These are phyloP conservation scores for Datisca glomerata DNA, from an alignment of 306 rosid genomes.

Conservation along the genomic window DNA sequence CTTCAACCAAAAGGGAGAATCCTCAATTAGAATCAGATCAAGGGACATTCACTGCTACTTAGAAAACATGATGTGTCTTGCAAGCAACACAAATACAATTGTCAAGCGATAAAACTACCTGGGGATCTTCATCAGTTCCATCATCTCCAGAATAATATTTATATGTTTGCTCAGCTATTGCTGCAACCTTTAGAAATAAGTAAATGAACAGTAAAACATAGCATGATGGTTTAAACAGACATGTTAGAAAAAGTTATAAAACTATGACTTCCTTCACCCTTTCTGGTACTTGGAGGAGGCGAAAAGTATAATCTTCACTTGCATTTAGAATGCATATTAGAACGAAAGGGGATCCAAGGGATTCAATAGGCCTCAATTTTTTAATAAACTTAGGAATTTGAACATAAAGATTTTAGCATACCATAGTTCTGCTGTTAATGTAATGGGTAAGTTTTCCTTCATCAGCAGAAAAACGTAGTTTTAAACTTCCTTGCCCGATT, in stretches of 20 bases:
- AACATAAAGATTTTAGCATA: neutral
- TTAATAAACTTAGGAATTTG: neutral
- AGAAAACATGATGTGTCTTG: too few relatives aligned
- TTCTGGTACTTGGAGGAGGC: too few relatives aligned
- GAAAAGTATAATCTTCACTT: too few relatives aligned
- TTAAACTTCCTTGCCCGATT: constrained; percentile 3
- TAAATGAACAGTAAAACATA: too few relatives aligned
- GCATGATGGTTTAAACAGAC: too few relatives aligned
- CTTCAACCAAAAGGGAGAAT: constrained; percentile 9
- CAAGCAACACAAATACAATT: too few relatives aligned
- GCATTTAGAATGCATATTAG: neutral
- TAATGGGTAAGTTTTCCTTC: constrained; percentile 1
- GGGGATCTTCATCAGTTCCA: constrained; percentile 15
- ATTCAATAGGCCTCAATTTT: neutral
- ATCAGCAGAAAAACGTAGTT: neutral
- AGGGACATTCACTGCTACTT: too few relatives aligned
- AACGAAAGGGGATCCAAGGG: neutral
- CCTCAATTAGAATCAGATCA: neutral
- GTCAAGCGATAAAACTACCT: constrained; percentile 16
- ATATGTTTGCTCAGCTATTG: constrained; percentile 17
- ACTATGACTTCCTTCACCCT: too few relatives aligned
- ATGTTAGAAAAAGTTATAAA: too few relatives aligned
- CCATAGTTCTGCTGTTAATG: neutral
- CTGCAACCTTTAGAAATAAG: constrained; percentile 18
- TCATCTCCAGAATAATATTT: constrained; percentile 25